Evolutionary conservation across 1,284 basidiomycete genomes (phyloP), one percentile per base, ranked within the genome.

Genomic region (Ustilago curta): DNA sequence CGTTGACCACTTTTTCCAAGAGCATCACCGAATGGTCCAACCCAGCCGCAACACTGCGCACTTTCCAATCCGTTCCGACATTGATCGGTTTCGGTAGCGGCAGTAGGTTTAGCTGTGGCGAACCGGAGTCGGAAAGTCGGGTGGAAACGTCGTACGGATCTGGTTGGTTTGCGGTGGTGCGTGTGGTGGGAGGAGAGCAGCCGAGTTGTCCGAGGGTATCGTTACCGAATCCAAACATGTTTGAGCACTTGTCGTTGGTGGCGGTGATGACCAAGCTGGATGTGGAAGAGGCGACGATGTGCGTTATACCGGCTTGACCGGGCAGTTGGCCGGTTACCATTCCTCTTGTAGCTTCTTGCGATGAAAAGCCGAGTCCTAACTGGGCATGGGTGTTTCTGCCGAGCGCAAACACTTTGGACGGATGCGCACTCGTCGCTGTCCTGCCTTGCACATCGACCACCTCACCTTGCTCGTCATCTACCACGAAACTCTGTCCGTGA

Each of bases 321-420:
- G 23, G 4, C 0, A 75, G 27, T 4, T 42, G 2, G 8, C 66
- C 70, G 0, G 66, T 63, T 8, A 70, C 54, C 70, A 77, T 73
- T 0, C 74, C 74, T 0, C 74, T 29, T 3, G 74, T 77, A 1
- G 70, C 70, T 35, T 77, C 74, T n/a, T 77, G 69, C 14, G 37
- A 47, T 0, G 55, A 27, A 16, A 73, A 77, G 1, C 74, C 74
- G 1, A 77, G 39, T 14, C 74, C 74, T 2, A 77, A 45, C 43
- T 77, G 70, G 2, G 65, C 74, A 37, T 66, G 58, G 0, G 74
- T 73, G 27, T 77, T 77, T 6, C 66, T 16, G 0, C 74, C 74
- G 9, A 77, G 5, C 4, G 59, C 43, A 25, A 73, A 70, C 0
- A 73, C 61, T 29, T 77, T 77, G 39, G 32, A 37, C 8, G 55